Evolutionary conservation across 768 basidiomycete genomes (phyloP).

Genomic region (Auricularia sp.): DNA sequence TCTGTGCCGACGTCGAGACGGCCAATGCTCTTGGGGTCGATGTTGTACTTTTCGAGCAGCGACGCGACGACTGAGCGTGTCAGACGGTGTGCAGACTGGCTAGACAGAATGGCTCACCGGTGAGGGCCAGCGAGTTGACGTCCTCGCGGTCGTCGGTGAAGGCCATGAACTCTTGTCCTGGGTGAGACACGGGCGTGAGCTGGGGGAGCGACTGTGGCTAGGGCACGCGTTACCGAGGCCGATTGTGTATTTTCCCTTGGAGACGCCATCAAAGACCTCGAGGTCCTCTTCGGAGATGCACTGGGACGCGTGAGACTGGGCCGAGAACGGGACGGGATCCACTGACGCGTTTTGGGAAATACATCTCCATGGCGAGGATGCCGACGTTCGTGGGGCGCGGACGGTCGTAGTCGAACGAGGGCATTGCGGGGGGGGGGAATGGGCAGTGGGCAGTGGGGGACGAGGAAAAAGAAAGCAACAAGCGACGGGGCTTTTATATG

Average conservation of each 20-base stretch:
- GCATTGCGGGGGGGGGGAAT: not conserved
- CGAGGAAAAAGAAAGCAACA: not conserved
- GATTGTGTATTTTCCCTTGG: conserved; percentile 97
- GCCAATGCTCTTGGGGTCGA: conserved; percentile 93
- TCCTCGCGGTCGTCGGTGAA: conserved; percentile 98
- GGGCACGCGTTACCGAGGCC: conserved; percentile 41
- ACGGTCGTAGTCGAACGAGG: conserved; percentile 4
- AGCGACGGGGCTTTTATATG: not conserved
- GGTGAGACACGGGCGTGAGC: not conserved
- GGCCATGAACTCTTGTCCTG: conserved; percentile 93
- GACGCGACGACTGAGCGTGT: conserved; percentile 62
- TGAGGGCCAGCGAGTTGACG: conserved; percentile 95
- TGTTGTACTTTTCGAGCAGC: conserved; percentile 86
- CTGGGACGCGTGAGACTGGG: conserved; percentile 27
- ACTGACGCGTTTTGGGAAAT: conserved; percentile 85
- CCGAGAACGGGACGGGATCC: not conserved
- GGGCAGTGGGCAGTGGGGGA: not conserved
- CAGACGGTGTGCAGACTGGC: conserved; percentile 1
- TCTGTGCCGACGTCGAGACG: conserved; percentile 98
- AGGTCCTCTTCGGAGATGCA: conserved; percentile 95
- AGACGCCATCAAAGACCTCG: conserved; percentile 87
- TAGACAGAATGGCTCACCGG: conserved; percentile 46
- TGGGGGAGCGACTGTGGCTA: not conserved
- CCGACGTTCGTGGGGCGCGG: conserved; percentile 85
- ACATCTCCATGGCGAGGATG: conserved; percentile 86